These are phyloP conservation scores for Panus rudis DNA, from an alignment of 768 basidiomycete species.

Conservation along the genomic window DNA sequence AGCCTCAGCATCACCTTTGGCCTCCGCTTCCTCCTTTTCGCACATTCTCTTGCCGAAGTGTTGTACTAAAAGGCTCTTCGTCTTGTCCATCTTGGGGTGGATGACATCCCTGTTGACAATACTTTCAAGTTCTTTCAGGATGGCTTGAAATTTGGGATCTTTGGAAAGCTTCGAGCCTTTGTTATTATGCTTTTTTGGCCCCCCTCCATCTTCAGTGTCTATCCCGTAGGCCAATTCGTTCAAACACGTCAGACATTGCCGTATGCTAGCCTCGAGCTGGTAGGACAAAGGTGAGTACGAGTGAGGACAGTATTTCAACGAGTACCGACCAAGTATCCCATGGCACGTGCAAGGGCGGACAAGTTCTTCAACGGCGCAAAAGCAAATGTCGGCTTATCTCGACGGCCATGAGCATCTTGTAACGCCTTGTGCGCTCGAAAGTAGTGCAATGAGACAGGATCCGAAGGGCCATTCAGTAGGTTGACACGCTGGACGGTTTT, in stretches of 20 bases:
- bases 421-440: conserved; percentile 47
- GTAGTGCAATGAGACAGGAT: conserved; percentile 61
- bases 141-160: conserved; percentile 53
- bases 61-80: conserved; percentile 65
- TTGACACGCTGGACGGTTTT: conserved; percentile 30
- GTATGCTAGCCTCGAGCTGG: conserved; percentile 77
- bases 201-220: too few relatives aligned
- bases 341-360: conserved; percentile 62
- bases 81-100: conserved; percentile 91
- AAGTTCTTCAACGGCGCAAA: conserved; percentile 46
- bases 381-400: conserved; percentile 39
- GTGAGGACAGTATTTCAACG: neutral
- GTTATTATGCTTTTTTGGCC: conserved; percentile 30
- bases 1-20: conserved; percentile 6
- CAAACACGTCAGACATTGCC: conserved; percentile 65
- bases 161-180: conserved; percentile 33
- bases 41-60: conserved; percentile 61
- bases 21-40: conserved; percentile 32
- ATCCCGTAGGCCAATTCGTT: conserved; percentile 36
- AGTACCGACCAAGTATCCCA: conserved; percentile 75
- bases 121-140: conserved; percentile 63
- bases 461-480: conserved; percentile 41
- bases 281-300: neutral
- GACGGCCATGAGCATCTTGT: conserved; percentile 25
- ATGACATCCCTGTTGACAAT: conserved; percentile 44